Evolutionary conservation across 1,284 basidiomycete species (phyloP), one percentile per base, ranked within the genome.

Genomic region (Rhodotorula glutinis): DNA sequence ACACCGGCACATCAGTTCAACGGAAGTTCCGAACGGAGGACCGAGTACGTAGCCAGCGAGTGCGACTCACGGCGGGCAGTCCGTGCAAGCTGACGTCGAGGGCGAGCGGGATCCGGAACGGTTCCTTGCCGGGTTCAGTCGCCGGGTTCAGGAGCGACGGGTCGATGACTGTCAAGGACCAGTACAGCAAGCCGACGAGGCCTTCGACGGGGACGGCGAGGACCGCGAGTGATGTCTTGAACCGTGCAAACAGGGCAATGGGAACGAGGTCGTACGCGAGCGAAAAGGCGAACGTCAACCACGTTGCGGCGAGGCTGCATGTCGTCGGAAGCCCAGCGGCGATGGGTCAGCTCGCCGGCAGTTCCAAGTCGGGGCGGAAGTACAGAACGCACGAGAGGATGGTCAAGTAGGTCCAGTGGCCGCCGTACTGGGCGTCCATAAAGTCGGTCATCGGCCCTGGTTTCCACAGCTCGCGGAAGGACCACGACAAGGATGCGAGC

Each of bases 301-400:
- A 70, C 14, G 65, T 41, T 11, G 47, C 53, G 52, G 60, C 65
- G 57, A 70, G 59, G 21, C 71, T 73, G 57, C 13, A n/a, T 3
- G 41, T 3, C 29, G 7, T 3, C 19, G 14, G 19, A 17, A 8
- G 46, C 25, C 27, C 8, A 59, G n/a, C 11, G 10, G 13, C 9
- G 29, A 7, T 19, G 25, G n/a, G 25, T 8, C 25, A 52, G 27
- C 38, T 9, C 49, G 29, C 25, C 71, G 73, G 4, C 76, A 74
- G 23, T 80, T 73, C n/a, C n/a, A n/a, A 13, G 77, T 77, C 21
- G 78, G 74, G 23, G 78, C 67, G 23, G 79, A 67, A 13, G 77
- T 77, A 10, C 41, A 16, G 14, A 4, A 13, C 80, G 75, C 1
- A 79, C 80, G 68, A 81, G 78, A 27, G 80, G 80, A 72, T 81